Conservation (phyloP, 768 basidiomycete species). For the Boletus eberwhitei region DNA sequence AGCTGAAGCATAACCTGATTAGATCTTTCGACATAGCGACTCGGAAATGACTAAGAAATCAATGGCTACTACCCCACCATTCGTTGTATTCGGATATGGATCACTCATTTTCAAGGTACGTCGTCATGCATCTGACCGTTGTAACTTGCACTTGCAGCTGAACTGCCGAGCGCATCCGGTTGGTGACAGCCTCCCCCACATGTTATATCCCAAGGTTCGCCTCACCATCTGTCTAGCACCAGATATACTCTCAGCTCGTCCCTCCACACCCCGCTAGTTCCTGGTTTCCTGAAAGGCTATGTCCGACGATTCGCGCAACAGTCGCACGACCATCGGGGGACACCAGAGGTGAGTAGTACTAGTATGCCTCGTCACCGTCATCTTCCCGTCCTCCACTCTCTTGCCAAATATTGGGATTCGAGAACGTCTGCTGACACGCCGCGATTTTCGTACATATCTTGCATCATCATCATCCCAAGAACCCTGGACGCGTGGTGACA, state of each 20-base stretch:
- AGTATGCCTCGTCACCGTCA: not conserved
- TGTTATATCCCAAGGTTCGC: conserved; percentile 59
- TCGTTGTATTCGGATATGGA: conserved; percentile 89
- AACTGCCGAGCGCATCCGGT: not conserved
- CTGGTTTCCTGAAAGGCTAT: conserved; percentile 88
- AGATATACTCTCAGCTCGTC: not conserved
- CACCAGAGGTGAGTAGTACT: conserved; percentile 64
- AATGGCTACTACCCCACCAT: conserved; percentile 34
- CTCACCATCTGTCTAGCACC: too few relatives aligned
- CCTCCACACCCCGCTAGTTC: conserved; percentile 37
- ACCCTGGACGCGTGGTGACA: conserved; percentile 87
- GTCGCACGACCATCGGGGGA: conserved; percentile 92
- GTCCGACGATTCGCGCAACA: conserved; percentile 88
- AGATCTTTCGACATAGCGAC: not conserved
- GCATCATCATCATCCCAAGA: conserved; percentile 36
- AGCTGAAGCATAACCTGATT: too few relatives aligned
- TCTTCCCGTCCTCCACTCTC: not conserved
- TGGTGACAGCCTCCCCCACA: conserved; percentile 74
- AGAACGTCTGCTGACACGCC: not conserved
- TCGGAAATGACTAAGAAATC: not conserved
- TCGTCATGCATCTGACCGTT: not conserved
- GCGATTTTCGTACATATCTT: not conserved
- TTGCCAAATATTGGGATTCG: not conserved
- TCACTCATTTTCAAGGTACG: conserved; percentile 84
- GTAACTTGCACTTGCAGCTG: not conserved